These are phyloP conservation scores for Lactifluus subvellereus DNA, from an alignment of 768 basidiomycete species.

Conservation along the genomic window DNA sequence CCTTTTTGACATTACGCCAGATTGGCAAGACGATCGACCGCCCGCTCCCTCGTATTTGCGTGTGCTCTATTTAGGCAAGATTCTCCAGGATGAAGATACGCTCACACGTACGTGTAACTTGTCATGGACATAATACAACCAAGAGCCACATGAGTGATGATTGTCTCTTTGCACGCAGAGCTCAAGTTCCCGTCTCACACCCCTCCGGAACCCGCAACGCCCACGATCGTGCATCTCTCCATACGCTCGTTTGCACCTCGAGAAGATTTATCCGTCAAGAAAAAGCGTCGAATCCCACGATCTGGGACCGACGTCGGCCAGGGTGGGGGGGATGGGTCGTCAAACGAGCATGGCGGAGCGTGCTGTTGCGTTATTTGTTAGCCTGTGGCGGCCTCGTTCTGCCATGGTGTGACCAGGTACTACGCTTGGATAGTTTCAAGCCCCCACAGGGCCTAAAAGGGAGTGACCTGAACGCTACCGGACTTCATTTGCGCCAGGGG, in stretches of 20 bases:
- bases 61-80: conserved; percentile 69
- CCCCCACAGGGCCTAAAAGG: background rate
- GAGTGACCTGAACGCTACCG: background rate
- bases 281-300: conserved; percentile 45
- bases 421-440: background rate
- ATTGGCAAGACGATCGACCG: conserved; percentile 76
- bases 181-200: conserved; percentile 30
- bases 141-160: background rate
- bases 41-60: conserved; percentile 73
- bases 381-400: background rate
- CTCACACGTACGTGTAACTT: conserved; percentile 46
- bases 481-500: background rate
- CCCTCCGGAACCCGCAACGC: conserved; percentile 30
- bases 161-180: conserved; percentile 27
- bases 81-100: conserved; percentile 81
- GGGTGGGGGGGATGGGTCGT: background rate
- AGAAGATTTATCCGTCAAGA: conserved; percentile 43
- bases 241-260: conserved; percentile 54
- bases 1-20: conserved; percentile 32
- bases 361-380: conserved; percentile 38
- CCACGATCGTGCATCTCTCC: conserved; percentile 73
- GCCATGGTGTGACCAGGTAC: background rate
- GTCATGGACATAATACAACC: background rate
- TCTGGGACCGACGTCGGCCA: conserved; percentile 19
- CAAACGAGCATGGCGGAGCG: conserved; percentile 28